phyloP scores from a whole-genome alignment of 2,329 filamentous ascomycete genomes.

The Pseudocercospora ulei region DNA sequence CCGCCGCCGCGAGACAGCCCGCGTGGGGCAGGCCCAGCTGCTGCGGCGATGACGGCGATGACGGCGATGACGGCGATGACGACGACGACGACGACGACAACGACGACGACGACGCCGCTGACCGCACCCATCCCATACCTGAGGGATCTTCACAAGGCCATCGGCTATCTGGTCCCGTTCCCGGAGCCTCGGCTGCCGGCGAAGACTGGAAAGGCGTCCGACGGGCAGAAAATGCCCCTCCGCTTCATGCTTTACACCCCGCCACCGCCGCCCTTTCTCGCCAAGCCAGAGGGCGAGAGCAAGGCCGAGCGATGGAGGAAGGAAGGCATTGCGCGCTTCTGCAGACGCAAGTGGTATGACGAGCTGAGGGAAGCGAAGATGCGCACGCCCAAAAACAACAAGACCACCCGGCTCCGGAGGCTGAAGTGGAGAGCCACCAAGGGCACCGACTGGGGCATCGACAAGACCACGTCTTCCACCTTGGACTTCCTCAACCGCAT shows the following conservation, averaged over 20 bases:
- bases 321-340: slow-evolving; percentile 38
- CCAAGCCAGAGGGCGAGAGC: slow-evolving; percentile 35
- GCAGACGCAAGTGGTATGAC: slow-evolving; percentile 41
- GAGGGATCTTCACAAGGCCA: slow-evolving; percentile 37
- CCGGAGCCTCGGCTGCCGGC: slow-evolving; percentile 35
- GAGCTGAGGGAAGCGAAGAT: slow-evolving; percentile 39
- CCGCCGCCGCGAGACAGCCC: slow-evolving; percentile 6
- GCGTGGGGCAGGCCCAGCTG: slow-evolving; percentile 8
- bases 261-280: slow-evolving; percentile 36
- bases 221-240: slow-evolving; percentile 31
- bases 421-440: slow-evolving; percentile 38
- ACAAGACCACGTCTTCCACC: slow-evolving; percentile 37
- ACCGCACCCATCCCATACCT: slow-evolving; percentile 35
- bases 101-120: too few relatives aligned
- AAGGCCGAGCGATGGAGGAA: slow-evolving; percentile 26
- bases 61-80: too few relatives aligned
- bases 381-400: slow-evolving; percentile 33
- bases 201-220: not conserved
- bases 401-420: slow-evolving; percentile 38
- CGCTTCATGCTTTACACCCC: slow-evolving; percentile 42
- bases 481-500: slow-evolving; percentile 41
- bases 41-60: slow-evolving; percentile 3
- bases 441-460: slow-evolving; percentile 38
- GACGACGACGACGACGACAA: too few relatives aligned
- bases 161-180: slow-evolving; percentile 39